These are phyloP conservation scores for Magnolia officinalis DNA, from an alignment of 164 flowering plant species.

Conservation along the genomic window DNA sequence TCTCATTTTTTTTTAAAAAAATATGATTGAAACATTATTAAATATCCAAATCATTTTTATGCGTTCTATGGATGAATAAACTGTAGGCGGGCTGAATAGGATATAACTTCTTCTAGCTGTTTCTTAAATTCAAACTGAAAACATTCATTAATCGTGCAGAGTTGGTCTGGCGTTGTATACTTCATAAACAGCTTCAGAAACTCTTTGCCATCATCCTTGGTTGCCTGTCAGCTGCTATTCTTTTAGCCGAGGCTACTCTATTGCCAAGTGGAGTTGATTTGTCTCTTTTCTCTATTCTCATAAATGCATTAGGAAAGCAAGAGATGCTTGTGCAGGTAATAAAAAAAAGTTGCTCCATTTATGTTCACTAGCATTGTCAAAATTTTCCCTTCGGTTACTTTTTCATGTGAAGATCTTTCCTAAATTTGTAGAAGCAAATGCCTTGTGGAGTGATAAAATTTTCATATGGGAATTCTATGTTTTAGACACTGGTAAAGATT, in stretches of 20 bases:
- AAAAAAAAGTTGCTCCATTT: not conserved
- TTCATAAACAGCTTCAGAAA: constrained; percentile 67
- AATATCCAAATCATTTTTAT: no score
- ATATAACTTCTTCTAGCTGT: no score
- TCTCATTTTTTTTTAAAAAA: no score
- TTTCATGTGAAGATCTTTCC: not conserved
- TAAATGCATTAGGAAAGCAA: constrained; percentile 63
- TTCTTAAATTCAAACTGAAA: not conserved
- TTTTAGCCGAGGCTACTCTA: constrained; percentile 91
- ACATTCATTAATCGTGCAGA: constrained; percentile 42
- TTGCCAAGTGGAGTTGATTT: constrained; percentile 77
- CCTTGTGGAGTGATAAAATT: not conserved
- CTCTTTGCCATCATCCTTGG: constrained; percentile 74
- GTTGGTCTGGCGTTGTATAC: constrained; percentile 76
- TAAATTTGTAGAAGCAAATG: not conserved
- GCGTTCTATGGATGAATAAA: no score
- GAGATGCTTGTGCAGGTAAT: constrained; percentile 92
- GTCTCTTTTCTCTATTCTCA: constrained; percentile 87
- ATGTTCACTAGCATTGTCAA: not conserved
- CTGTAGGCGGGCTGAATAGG: not conserved
- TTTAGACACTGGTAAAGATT: no score
- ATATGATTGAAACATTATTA: no score
- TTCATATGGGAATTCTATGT: no score
- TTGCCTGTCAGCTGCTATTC: constrained; percentile 91
- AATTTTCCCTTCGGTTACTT: no score